Percentiles rank a stretch among this genome's conserved stretches.
Evolutionary conservation across 345 rosid species (phyloP).

Genomic region (Lepidium sativum): DNA sequence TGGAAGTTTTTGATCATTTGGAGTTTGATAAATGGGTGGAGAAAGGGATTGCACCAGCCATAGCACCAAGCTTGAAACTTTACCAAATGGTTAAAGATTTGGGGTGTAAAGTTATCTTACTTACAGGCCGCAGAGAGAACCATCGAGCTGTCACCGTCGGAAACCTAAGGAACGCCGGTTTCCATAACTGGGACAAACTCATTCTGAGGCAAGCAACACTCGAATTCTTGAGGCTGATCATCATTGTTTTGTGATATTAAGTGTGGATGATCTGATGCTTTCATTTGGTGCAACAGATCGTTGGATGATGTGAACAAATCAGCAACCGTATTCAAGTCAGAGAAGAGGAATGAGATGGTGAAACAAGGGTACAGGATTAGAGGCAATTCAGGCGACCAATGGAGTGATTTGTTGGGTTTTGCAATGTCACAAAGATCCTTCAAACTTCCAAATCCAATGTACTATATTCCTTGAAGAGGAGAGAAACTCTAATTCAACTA

Average conservation of each 20-base stretch:
- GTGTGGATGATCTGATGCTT: neutral
- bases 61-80: conserved; percentile 64
- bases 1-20: conserved; percentile 53
- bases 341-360: conserved; percentile 67
- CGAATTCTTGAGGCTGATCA: neutral
- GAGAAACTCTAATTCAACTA: neutral
- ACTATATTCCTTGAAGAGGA: conserved; percentile 42
- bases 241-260: neutral
- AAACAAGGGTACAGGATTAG: conserved; percentile 57
- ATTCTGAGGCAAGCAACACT: conserved; percentile 50
- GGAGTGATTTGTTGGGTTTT: conserved; percentile 77
- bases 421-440: conserved; percentile 56
- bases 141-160: conserved; percentile 48
- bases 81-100: conserved; percentile 48
- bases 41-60: conserved; percentile 56
- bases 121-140: conserved; percentile 70
- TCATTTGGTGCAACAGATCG: conserved; percentile 34
- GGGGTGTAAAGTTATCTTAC: conserved; percentile 66
- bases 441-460: conserved; percentile 89
- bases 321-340: conserved; percentile 60
- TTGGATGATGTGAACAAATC: conserved; percentile 44
- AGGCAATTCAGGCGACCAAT: conserved; percentile 89
- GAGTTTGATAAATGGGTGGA: conserved; percentile 82
- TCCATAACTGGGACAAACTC: conserved; percentile 71
- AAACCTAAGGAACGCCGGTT: conserved; percentile 58